Percentiles rank a stretch among this genome's conserved stretches.
Conservation (phyloP, 1,284 basidiomycete species). For the Sutorius eximius region DNA sequence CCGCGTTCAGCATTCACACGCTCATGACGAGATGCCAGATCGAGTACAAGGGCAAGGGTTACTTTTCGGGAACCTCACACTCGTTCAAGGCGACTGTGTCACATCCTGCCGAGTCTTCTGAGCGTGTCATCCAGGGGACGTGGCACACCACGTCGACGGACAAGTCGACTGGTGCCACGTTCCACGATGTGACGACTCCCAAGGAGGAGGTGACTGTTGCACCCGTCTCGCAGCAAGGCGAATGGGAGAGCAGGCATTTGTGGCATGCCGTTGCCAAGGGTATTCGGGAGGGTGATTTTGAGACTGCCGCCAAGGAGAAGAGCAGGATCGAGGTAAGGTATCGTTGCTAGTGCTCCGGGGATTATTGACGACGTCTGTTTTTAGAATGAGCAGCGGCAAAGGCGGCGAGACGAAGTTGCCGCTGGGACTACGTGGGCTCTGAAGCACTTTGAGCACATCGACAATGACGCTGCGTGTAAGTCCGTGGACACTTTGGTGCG, state of each 20-base stretch:
- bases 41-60: slow-evolving; percentile 95
- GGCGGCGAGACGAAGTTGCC: slow-evolving; percentile 80
- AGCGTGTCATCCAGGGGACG: slow-evolving; percentile 77
- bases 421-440: slow-evolving; percentile 74
- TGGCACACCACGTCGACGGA: slow-evolving; percentile 81
- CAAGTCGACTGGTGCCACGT: slow-evolving; percentile 40
- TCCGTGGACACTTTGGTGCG: slow-evolving; percentile 12
- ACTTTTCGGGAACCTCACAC: slow-evolving; percentile 93
- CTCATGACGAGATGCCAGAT: slow-evolving; percentile 44
- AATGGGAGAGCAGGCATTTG: slow-evolving; percentile 85
- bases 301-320: slow-evolving; percentile 89
- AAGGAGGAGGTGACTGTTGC: slow-evolving; percentile 77
- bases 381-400: slow-evolving; percentile 90
- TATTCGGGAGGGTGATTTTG: slow-evolving; percentile 90
- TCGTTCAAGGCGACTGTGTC: slow-evolving; percentile 83
- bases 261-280: slow-evolving; percentile 91
- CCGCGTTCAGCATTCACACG: not conserved
- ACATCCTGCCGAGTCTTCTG: slow-evolving; percentile 34
- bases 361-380: not conserved
- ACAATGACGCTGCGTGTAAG: slow-evolving; percentile 71
- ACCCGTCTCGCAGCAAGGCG: slow-evolving; percentile 61
- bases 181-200: slow-evolving; percentile 63
- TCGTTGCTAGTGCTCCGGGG: not conserved
- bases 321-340: slow-evolving; percentile 79
- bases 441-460: slow-evolving; percentile 72